Evolutionary conservation across 2,329 filamentous ascomycete genomes (phyloP), one percentile per base, ranked within the genome.

Genomic region (Colletotrichum lini): DNA sequence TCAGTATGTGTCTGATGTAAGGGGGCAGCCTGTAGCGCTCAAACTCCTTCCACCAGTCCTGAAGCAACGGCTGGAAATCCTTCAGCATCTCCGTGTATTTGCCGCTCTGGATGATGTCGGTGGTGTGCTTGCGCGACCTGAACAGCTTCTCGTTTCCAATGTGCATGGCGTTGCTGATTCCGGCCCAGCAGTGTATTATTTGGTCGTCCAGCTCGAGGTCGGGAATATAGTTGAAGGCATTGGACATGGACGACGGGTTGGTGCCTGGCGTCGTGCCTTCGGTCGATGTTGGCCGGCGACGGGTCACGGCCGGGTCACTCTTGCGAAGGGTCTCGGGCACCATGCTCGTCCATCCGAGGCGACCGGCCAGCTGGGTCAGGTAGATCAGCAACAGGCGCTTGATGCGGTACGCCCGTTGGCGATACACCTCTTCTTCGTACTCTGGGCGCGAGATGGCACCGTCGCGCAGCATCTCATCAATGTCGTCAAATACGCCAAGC

Each of bases 331-430:
- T 87, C 76, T 91, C 89, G 3, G 95, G 95, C 2, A 98, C 92
- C 94, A 98, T 98, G 62, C 94, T 97, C 0, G 95, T 97, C 85
- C 97, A 94, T 1, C 95, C 95, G 13, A 99, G 88, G 21, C 96
- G 91, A 21, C 96, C 96, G 73, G 95, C 96, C n/a, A 97, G 92
- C 81, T 98, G 95, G 1, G 94, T 96, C 50, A 97, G 90, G 79
- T 98, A 98, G 71, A 98, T 94, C 67, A 98, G 86, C 9, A 99
- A 89, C 7, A 98, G 85, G 50, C 95, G 90, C 77, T 96, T 95
- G 76, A 98, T 93, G 72, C 96, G 93, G 75, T 89, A 89, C 52
- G 93, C 93, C 54, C 95, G 90, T 67, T 94, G 90, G 40, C 94
- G 91, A 76, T 95, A 95, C 0, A 88, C 86, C 75, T 93, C 91